phyloP scores from a whole-genome alignment of 2,329 filamentous ascomycete species.

The Ophiostoma sp. region DNA sequence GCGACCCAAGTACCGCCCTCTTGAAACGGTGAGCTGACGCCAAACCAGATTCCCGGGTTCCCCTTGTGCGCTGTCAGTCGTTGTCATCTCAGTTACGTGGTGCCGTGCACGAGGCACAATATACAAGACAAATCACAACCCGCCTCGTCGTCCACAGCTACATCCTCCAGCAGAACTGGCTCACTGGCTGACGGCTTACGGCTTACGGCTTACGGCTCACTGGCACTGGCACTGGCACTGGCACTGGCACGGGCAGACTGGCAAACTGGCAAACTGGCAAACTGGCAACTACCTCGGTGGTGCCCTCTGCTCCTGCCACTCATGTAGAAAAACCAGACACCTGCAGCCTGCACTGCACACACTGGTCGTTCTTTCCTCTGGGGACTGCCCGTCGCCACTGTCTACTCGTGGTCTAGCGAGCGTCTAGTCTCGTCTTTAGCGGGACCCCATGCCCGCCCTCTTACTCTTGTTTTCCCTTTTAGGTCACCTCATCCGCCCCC shows the following conservation, averaged over 20 bases:
- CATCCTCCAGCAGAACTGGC: no score
- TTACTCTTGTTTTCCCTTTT: slow-evolving; percentile 9
- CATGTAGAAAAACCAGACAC: no score
- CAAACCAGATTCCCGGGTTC: slow-evolving; percentile 8
- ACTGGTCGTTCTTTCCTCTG: no score
- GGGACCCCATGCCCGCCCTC: slow-evolving; percentile 5
- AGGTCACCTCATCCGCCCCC: slow-evolving; percentile 13
- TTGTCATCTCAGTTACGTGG: not conserved
- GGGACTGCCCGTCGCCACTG: not conserved
- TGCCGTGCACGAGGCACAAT: no score
- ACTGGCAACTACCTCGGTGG: no score
- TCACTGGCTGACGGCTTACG: no score
- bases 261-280: no score
- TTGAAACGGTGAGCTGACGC: slow-evolving; percentile 11
- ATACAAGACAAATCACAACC: not conserved
- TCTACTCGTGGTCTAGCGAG: not conserved
- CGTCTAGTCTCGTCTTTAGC: not conserved
- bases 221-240: no score
- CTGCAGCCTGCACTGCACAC: no score
- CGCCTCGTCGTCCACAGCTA: not conserved
- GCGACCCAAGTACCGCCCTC: slow-evolving; percentile 8
- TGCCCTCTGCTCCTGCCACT: no score
- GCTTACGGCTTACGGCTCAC: no score
- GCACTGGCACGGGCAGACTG: no score
- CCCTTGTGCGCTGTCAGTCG: slow-evolving; percentile 2